A percentile compares a stretch with the other conserved stretches of the same genome.
Conservation (phyloP, 1,284 basidiomycete genomes). For the Heterobasidion parviporum region DNA sequence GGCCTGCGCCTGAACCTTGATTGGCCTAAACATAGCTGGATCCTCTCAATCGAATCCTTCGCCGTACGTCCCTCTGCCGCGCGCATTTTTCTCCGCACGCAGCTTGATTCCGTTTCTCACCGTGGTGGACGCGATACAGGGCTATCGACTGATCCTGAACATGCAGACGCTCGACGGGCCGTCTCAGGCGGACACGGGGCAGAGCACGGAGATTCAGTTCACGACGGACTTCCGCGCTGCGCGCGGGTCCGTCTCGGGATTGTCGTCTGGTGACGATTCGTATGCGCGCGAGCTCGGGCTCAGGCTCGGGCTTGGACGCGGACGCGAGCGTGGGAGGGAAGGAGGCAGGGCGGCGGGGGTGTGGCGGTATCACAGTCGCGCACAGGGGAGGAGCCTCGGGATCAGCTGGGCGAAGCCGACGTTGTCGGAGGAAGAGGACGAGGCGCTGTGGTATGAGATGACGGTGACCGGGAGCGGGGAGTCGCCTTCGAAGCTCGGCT, state of each 20-base stretch:
- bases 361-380: neutral
- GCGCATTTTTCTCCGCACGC: neutral
- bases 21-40: neutral
- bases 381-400: neutral
- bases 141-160: conserved; percentile 3
- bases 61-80: neutral
- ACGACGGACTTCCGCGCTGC: neutral
- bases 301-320: no score
- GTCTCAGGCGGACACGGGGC: neutral
- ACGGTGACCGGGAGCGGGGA: neutral
- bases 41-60: conserved; percentile 4
- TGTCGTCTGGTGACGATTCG: neutral
- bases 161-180: conserved; percentile 2
- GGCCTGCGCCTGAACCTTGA: neutral
- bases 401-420: neutral
- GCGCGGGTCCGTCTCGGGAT: neutral
- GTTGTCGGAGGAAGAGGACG: neutral
- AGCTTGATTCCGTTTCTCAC: no score
- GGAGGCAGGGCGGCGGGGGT: neutral
- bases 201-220: neutral
- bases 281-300: neutral
- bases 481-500: neutral
- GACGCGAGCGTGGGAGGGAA: no score
- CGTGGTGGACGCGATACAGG: neutral
- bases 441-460: neutral